Conservation (phyloP, 2,329 filamentous ascomycete genomes). For the Blastomyces gilchristii region DNA sequence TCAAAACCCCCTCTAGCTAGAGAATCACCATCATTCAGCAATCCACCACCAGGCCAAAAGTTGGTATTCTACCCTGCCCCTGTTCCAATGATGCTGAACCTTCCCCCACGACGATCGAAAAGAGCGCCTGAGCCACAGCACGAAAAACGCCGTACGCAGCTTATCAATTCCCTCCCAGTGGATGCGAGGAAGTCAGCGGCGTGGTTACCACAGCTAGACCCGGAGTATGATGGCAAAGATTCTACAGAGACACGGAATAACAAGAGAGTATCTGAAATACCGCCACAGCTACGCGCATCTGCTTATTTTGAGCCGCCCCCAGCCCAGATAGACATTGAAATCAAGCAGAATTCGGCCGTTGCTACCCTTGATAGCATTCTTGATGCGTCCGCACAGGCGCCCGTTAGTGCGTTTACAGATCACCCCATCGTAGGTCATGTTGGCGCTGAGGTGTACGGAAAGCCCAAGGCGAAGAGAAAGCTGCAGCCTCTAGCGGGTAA, state of each 20-base stretch:
- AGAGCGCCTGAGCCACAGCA: slow-evolving; percentile 53
- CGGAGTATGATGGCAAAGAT: slow-evolving; percentile 20
- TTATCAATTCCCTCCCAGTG: slow-evolving; percentile 54
- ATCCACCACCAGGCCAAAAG: slow-evolving; percentile 51
- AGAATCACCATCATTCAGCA: slow-evolving; percentile 29
- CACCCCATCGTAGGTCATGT: slow-evolving; percentile 71
- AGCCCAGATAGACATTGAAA: slow-evolving; percentile 44
- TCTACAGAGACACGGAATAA: slow-evolving; percentile 13
- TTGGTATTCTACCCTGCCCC: slow-evolving; percentile 96
- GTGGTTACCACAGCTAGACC: slow-evolving; percentile 27
- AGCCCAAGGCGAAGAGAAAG: slow-evolving; percentile 19
- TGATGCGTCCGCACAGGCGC: slow-evolving; percentile 76
- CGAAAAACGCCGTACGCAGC: slow-evolving; percentile 62
- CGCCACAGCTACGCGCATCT: slow-evolving; percentile 79
- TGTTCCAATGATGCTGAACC: slow-evolving; percentile 84
- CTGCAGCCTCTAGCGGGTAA: slow-evolving; percentile 21
- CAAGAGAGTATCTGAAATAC: slow-evolving; percentile 44
- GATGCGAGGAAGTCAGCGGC: slow-evolving; percentile 45
- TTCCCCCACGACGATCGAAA: slow-evolving; percentile 78
- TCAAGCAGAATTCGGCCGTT: slow-evolving; percentile 70
- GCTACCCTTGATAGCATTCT: slow-evolving; percentile 84
- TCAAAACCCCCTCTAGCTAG: slow-evolving; percentile 32
- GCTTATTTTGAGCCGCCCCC: slow-evolving; percentile 72
- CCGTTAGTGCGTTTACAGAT: slow-evolving; percentile 84
- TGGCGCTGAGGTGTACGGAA: slow-evolving; percentile 59